Conservation (phyloP, 352 stramenopile genomes). For the Pythium biforme region DNA sequence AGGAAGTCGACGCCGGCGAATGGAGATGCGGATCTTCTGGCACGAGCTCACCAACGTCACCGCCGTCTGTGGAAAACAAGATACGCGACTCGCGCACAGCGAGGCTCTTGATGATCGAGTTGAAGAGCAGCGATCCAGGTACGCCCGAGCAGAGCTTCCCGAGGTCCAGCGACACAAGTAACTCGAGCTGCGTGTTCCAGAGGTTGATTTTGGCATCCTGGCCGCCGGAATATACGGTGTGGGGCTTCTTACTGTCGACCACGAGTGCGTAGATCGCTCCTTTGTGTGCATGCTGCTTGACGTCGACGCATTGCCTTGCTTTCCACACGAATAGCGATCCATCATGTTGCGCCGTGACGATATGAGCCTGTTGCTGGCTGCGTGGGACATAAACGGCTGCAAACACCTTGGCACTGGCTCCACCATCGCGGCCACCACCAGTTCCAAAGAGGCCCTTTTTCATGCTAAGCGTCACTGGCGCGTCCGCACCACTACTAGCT, state of each 20-base stretch:
- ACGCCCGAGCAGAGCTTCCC: conserved; percentile 25
- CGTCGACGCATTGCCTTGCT: conserved; percentile 53
- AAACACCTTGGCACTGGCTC: conserved; percentile 41
- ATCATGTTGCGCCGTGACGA: conserved; percentile 65
- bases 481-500: conserved; percentile 17
- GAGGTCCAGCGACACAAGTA: conserved; percentile 40
- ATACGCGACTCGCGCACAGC: conserved; percentile 61
- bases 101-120: conserved; percentile 54
- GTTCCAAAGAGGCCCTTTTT: conserved; percentile 64
- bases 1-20: background rate
- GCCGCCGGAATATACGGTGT: conserved; percentile 59
- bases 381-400: conserved; percentile 25
- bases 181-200: conserved; percentile 63
- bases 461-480: conserved; percentile 32
- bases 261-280: conserved; percentile 45
- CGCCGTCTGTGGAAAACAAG: conserved; percentile 78
- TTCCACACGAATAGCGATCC: conserved; percentile 80
- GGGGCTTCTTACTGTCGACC: conserved; percentile 43
- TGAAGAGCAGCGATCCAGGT: conserved; percentile 4
- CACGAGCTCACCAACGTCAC: conserved; percentile 87
- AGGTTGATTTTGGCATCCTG: conserved; percentile 54
- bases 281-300: conserved; percentile 43
- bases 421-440: conserved; percentile 27
- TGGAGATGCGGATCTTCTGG: conserved; percentile 13
- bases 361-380: conserved; percentile 28